Evolutionary conservation across 1,284 basidiomycete genomes (phyloP), one percentile per base, ranked within the genome.

Genomic region (Sporisorium graminicola): DNA sequence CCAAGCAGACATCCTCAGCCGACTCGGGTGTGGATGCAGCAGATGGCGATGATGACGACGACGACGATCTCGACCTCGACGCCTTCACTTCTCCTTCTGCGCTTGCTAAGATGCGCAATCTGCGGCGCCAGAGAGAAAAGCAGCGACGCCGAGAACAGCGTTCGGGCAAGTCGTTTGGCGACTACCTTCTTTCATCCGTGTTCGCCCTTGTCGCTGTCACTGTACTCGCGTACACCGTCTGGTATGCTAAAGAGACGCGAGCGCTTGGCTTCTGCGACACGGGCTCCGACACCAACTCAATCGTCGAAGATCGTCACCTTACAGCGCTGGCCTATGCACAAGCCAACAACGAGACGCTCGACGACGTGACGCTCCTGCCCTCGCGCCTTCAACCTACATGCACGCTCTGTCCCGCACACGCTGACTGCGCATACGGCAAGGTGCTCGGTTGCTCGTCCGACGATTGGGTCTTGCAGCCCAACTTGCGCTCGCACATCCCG

Each of bases 391-490:
- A 61, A 33, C 78, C 79, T 8, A 31, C 59, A 10, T 85, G 83
- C 64, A 73, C 80, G 12, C 79, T 71, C 0, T 85, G 83, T 31
- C 82, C 83, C 2, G 22, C 74, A 4, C 79, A 83, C 52, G 83
- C 77, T 18, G 29, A 58, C 1, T 85, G 83, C 55, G 49, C 51
- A 1, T 50, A 63, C 37, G 79, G 82, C 31, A 54, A 57, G 18
- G 63, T 83, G 2, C 27, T 52, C 12, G 58, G 67, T 14, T 85
- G 83, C 58, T 44, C 61, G 3, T 74, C 75, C 13, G 46, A 72
- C 24, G 83, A 85, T 52, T 83, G 81, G 67, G 74, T 80, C 1
- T 58, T 79, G 7, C 71, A 74, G 14, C 61, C 67, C 27, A 68
- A 77, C 16, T 29, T 71, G 16, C 55, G 68, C 16, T 68, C 69